Percentiles rank a stretch among this genome's conserved stretches.
phyloP scores from a whole-genome alignment of 257 asterid species.

The Solanum tarapatanum region DNA sequence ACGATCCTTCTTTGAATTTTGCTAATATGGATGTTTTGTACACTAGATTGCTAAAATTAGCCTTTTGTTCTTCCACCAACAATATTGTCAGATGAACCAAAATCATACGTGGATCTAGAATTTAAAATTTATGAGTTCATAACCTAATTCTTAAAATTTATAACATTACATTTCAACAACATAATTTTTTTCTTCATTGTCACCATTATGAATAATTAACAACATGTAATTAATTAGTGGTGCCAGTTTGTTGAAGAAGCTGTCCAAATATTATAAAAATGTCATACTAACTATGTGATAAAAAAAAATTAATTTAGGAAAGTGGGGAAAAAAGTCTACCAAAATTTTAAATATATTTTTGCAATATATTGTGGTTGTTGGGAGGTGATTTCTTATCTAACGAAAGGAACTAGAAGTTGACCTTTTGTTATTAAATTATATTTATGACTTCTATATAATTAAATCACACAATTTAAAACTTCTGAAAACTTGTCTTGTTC shows the following conservation, averaged over 20 bases:
- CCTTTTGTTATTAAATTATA: background rate
- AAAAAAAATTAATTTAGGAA: background rate
- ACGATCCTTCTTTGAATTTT: accelerated
- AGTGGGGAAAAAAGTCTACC: background rate
- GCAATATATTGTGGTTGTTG: background rate
- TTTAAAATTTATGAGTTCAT: background rate
- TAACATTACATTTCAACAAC: background rate
- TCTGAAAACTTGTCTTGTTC: background rate
- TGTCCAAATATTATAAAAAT: background rate
- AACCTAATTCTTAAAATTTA: background rate
- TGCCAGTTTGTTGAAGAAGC: background rate
- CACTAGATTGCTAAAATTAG: background rate
- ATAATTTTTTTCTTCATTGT: background rate
- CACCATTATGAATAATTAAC: background rate
- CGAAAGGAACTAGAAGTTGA: background rate
- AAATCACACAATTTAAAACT: background rate
- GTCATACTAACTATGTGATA: background rate
- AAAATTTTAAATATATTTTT: background rate
- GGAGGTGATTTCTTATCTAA: background rate
- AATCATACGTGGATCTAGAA: background rate
- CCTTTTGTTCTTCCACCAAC: background rate
- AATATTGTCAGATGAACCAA: background rate
- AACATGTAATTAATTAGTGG: background rate
- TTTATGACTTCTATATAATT: background rate
- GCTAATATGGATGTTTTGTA: too few species aligned